A percentile compares a stretch with the other conserved stretches of the same genome.
These are phyloP conservation scores for Kwoniella shandongensis DNA, from an alignment of 768 basidiomycete species.

Conservation along the genomic window DNA sequence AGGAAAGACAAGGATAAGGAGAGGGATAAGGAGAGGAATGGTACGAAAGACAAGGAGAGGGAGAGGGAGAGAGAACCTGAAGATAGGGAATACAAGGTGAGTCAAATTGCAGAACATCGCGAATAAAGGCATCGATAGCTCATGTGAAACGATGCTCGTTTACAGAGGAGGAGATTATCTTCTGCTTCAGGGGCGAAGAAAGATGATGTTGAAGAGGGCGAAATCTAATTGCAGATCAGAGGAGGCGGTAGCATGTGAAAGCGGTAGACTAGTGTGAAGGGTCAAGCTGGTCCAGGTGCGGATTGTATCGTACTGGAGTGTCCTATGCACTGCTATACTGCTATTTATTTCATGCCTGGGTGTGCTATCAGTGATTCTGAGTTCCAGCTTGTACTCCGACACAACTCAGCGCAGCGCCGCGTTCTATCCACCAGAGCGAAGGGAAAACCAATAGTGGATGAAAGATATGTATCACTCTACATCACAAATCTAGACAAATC, in stretches of 20 bases:
- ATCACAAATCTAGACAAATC: too few relatives aligned
- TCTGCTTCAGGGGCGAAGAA: slow-evolving; percentile 7
- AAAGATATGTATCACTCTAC: too few relatives aligned
- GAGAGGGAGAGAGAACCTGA: slow-evolving; percentile 23
- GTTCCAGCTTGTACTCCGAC: too few relatives aligned
- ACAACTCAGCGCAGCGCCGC: too few relatives aligned
- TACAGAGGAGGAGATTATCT: slow-evolving; percentile 33
- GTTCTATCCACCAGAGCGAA: too few relatives aligned
- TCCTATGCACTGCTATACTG: neutral
- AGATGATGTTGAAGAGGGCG: slow-evolving; percentile 44
- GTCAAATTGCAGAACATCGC: too few relatives aligned
- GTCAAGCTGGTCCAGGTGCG: neutral
- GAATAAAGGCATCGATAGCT: too few relatives aligned
- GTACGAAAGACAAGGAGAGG: slow-evolving; percentile 15
- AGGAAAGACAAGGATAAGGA: slow-evolving; percentile 21
- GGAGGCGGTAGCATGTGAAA: neutral
- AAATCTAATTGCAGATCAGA: slow-evolving; percentile 25
- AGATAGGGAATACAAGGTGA: slow-evolving; percentile 34
- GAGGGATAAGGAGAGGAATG: slow-evolving; percentile 12
- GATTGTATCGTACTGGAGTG: neutral
- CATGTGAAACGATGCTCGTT: neutral
- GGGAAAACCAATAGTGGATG: too few relatives aligned
- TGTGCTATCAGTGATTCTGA: too few relatives aligned
- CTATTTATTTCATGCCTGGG: neutral
- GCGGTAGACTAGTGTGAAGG: too few relatives aligned